These are phyloP conservation scores for Solanum etuberosum DNA, from an alignment of 257 asterid genomes.

Conservation along the genomic window DNA sequence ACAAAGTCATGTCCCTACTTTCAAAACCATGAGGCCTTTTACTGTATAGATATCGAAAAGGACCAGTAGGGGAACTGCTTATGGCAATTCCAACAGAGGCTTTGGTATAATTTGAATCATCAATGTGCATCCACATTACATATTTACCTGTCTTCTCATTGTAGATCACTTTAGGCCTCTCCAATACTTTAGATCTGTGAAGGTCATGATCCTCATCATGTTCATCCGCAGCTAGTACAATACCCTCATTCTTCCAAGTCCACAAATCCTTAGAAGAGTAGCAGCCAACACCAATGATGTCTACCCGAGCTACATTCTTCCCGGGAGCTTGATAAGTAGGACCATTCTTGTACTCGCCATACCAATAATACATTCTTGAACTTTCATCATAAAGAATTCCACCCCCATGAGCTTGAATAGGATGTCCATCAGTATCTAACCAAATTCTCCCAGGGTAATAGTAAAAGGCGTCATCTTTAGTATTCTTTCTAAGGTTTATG, in stretches of 20 bases:
- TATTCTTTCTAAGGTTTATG: conserved; percentile 29
- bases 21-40: conserved; percentile 60
- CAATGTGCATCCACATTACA: conserved; percentile 79
- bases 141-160: conserved; percentile 29
- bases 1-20: conserved; percentile 60
- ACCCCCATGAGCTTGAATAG: conserved; percentile 75
- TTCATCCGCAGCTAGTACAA: conserved; percentile 41
- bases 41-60: conserved; percentile 39
- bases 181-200: conserved; percentile 43
- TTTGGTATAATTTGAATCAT: conserved; percentile 39
- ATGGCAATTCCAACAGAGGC: conserved; percentile 58
- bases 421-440: conserved; percentile 61
- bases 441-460: conserved; percentile 43
- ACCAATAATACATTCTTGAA: conserved; percentile 48
- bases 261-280: conserved; percentile 56
- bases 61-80: conserved; percentile 46
- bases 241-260: conserved; percentile 61
- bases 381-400: conserved; percentile 36
- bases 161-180: conserved; percentile 71
- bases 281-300: conserved; percentile 58
- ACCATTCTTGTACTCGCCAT: conserved; percentile 58
- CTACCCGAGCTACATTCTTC: conserved; percentile 50
- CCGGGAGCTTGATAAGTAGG: conserved; percentile 26
- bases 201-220: conserved; percentile 36
- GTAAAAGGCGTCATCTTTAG: background rate